Conservation (phyloP, 768 basidiomycete species). For the Tulasnella sp. region DNA sequence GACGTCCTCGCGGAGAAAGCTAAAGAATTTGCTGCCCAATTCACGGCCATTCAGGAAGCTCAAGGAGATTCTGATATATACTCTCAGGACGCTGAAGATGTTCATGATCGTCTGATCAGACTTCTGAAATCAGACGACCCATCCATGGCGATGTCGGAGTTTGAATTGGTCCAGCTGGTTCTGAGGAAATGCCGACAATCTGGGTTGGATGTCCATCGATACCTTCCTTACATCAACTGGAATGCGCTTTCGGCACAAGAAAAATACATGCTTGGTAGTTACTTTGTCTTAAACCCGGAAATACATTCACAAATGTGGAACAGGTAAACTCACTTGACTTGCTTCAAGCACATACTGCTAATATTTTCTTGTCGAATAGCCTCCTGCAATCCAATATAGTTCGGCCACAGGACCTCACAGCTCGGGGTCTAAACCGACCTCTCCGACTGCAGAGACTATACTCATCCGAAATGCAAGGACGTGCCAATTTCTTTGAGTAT, state of each 20-base stretch:
- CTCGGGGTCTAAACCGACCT: conserved; percentile 38
- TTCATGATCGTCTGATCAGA: too few species aligned
- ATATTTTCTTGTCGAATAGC: conserved; percentile 18
- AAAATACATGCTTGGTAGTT: conserved; percentile 39
- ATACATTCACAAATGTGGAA: conserved; percentile 48
- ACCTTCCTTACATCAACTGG: conserved; percentile 41
- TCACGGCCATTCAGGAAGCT: conserved; percentile 22
- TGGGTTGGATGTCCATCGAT: conserved; percentile 34
- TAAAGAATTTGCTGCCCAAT: conserved; percentile 34
- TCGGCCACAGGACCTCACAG: conserved; percentile 36
- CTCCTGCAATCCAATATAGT: conserved; percentile 49
- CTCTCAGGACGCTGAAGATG: too few species aligned
- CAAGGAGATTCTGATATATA: too few species aligned
- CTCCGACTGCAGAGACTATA: conserved; percentile 49
- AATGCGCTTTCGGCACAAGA: conserved; percentile 41
- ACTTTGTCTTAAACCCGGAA: conserved; percentile 30
- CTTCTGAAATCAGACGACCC: too few species aligned
- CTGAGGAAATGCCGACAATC: conserved; percentile 34
- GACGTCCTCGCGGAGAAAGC: conserved; percentile 40
- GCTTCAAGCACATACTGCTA: too few species aligned
- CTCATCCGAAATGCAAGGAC: conserved; percentile 39
- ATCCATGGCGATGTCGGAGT: conserved; percentile 48
- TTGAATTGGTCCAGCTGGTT: conserved; percentile 43
- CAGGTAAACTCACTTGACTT: too few species aligned
- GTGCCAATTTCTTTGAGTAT: conserved; percentile 49